These are phyloP conservation scores for Xylaria nigripes DNA, from an alignment of 495 filamentous ascomycete genomes.

Conservation along the genomic window DNA sequence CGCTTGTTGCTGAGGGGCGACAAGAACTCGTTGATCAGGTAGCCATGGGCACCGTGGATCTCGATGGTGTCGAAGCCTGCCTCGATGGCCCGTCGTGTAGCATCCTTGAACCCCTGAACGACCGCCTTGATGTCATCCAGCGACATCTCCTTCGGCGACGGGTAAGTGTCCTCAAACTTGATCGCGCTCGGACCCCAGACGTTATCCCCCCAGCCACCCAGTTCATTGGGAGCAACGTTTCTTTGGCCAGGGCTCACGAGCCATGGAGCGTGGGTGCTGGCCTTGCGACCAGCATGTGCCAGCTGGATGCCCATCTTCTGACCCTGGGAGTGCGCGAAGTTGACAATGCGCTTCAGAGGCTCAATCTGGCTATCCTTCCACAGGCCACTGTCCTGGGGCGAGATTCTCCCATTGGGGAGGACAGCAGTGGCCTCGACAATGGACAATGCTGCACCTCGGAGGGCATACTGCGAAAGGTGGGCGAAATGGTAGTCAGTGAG, in stretches of 20 bases:
- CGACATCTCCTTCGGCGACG: constrained; percentile 50
- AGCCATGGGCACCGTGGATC: constrained; percentile 57
- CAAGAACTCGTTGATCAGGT: constrained; percentile 56
- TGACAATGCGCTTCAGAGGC: constrained; percentile 51
- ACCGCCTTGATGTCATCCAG: constrained; percentile 53
- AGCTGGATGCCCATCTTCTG: constrained; percentile 66
- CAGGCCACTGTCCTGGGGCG: constrained; percentile 58
- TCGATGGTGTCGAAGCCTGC: constrained; percentile 66
- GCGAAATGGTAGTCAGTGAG: constrained; percentile 62
- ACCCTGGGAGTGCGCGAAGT: constrained; percentile 54
- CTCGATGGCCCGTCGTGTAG: constrained; percentile 51
- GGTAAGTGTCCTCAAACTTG: constrained; percentile 38
- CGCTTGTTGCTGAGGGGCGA: constrained; percentile 53
- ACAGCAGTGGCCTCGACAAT: constrained; percentile 65
- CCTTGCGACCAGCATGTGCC: constrained; percentile 68
- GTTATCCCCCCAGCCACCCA: constrained; percentile 61
- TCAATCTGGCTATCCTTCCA: constrained; percentile 65
- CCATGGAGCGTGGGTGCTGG: constrained; percentile 57
- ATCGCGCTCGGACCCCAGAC: constrained; percentile 44
- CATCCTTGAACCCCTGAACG: constrained; percentile 51
- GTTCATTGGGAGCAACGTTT: constrained; percentile 41
- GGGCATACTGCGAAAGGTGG: constrained; percentile 53
- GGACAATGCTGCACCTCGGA: constrained; percentile 56
- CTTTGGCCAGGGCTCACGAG: constrained; percentile 28
- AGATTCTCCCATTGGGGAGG: constrained; percentile 60